Evolutionary conservation across 192 early-diverging fungal species (phyloP), one percentile per base, ranked within the genome.

Genomic region (Phycomyces blakesleeanus): DNA sequence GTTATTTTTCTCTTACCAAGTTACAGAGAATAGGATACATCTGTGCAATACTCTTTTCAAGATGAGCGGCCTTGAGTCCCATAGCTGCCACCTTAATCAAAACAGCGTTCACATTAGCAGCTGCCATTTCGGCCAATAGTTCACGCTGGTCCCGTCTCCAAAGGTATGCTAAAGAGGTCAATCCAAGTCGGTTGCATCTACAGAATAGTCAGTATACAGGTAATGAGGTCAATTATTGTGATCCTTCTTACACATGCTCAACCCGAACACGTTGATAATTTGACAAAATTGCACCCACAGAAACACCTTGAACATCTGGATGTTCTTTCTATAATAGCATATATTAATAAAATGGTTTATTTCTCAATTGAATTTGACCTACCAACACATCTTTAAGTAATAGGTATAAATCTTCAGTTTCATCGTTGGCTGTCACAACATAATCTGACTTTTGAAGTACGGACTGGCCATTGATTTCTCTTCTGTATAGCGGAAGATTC

Each of bases 181-280:
- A 73, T 0, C 91, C 91, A n/a, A 99, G 72, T 2, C 97, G 85
- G 37, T 82, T 77, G 69, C 95, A 93, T 2, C 90, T 93, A 54
- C 3, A 25, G 8, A 12, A 22, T 0, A n/a, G n/a, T 15, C 16
- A 59, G 49, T 41, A 12, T 4, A 40, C n/a, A 9, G 29, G n/a
- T 8, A 66, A 21, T n/a, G n/a, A n/a, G n/a, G n/a, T 21, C 24
- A 51, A 24, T 7, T 55, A 40, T 22, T 49, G 8, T 49, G 5
- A 6, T 22, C 24, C 29, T 29, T 52, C 83, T 56, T 84, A 96
- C 80, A 99, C 91, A 75, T 95, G 78, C 71, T 99, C 94, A 4
- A 99, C 93, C 29, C 97, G 89, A 51, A 96, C 89, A n/a, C 95
- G 84, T 72, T 99, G 97, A 76, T 98, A 99, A 68, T 87, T 94